These are phyloP conservation scores for Oldenlandia corymbosa DNA, from an alignment of 257 asterid species.

Conservation along the genomic window DNA sequence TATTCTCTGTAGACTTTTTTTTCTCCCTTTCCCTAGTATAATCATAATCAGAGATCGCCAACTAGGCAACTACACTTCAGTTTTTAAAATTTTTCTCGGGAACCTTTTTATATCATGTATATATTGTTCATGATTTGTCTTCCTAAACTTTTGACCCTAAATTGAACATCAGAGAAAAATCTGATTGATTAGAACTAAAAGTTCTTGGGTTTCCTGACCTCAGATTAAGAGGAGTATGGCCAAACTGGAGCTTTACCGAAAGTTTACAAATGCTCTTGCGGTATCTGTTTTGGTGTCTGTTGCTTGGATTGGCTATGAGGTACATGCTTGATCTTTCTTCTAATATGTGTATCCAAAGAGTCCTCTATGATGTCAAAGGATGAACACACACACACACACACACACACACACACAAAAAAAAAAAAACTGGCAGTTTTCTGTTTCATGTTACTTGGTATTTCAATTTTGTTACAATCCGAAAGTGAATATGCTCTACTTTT, in stretches of 20 bases:
- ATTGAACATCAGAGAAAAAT: not conserved
- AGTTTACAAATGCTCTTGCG: slow-evolving; percentile 83
- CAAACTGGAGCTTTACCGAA: slow-evolving; percentile 86
- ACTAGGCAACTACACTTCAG: too few species aligned
- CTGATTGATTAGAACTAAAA: not conserved
- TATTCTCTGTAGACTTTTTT: too few species aligned
- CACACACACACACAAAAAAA: too few species aligned
- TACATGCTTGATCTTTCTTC: slow-evolving; percentile 17
- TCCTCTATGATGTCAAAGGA: too few species aligned
- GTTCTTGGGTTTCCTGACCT: slow-evolving; percentile 9
- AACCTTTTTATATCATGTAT: too few species aligned
- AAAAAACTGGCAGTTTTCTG: not conserved
- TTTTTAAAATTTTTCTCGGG: too few species aligned
- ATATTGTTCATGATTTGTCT: too few species aligned
- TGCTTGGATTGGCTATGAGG: slow-evolving; percentile 99
- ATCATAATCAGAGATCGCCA: too few species aligned
- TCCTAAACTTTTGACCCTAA: not conserved
- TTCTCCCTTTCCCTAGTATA: too few species aligned
- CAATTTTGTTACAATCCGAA: not conserved
- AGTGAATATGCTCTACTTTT: slow-evolving; percentile 3
- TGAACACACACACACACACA: too few species aligned
- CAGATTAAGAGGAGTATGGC: slow-evolving; percentile 86
- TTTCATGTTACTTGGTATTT: not conserved
- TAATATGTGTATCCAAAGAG: not conserved
- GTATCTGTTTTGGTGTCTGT: slow-evolving; percentile 78